phyloP scores from a whole-genome alignment of 345 rosid species.

The Pseudoturritis turrita region DNA sequence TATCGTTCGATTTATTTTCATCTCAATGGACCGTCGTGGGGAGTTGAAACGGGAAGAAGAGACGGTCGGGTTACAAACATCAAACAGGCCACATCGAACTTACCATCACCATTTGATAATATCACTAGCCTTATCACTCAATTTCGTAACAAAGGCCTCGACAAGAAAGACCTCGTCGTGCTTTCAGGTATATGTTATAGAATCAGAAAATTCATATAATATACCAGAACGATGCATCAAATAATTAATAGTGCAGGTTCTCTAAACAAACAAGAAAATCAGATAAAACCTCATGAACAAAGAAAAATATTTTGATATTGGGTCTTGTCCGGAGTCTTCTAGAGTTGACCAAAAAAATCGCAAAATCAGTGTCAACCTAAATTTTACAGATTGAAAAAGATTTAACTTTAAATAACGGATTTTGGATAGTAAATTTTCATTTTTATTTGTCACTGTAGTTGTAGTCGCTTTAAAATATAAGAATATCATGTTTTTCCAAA shows the following conservation, averaged over 20 bases:
- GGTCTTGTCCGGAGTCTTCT: background rate
- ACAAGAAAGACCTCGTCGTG: constrained; percentile 50
- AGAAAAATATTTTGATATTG: background rate
- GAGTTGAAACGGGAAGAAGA: constrained; percentile 66
- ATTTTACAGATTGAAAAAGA: no score
- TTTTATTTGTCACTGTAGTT: no score
- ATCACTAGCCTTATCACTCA: constrained; percentile 31
- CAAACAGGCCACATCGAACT: constrained; percentile 24
- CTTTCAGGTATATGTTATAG: constrained; percentile 45
- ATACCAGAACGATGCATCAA: background rate
- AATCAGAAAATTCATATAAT: background rate
- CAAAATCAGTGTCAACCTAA: background rate
- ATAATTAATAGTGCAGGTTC: background rate
- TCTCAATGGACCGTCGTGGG: constrained; percentile 39
- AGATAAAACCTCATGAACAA: background rate
- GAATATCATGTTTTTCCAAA: no score
- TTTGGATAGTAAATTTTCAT: no score
- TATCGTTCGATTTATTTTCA: constrained; percentile 8
- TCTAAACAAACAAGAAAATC: background rate
- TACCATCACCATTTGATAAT: constrained; percentile 38
- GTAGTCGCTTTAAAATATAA: no score
- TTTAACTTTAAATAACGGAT: no score
- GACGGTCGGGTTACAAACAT: constrained; percentile 51
- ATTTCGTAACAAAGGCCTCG: constrained; percentile 39
- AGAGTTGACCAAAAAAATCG: background rate